Conservation (phyloP, 2,329 filamentous ascomycete species). For the Xylaria sp. region DNA sequence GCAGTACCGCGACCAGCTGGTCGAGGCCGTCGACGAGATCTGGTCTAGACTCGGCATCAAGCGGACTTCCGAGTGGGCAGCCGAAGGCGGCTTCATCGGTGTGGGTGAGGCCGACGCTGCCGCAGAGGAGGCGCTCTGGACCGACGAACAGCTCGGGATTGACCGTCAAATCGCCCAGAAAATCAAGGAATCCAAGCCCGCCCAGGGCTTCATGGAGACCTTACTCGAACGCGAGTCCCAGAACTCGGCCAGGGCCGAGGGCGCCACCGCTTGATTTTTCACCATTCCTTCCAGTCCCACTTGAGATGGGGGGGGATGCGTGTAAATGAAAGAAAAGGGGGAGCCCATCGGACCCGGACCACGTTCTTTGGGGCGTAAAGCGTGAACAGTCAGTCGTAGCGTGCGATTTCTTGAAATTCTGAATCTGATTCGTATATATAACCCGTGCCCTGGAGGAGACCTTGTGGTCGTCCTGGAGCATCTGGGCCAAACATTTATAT, state of each 20-base stretch:
- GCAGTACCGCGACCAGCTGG: constrained; percentile 82
- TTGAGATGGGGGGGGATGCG: constrained; percentile 10
- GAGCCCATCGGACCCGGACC: constrained; percentile 38
- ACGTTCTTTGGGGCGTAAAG: constrained; percentile 41
- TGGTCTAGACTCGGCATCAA: constrained; percentile 90
- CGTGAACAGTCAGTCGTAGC: constrained; percentile 18
- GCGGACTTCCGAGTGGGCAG: constrained; percentile 89
- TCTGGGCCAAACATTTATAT: constrained; percentile 13
- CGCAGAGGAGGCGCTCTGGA: constrained; percentile 81
- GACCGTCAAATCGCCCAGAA: constrained; percentile 63
- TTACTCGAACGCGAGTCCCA: constrained; percentile 58
- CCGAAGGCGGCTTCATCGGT: constrained; percentile 89
- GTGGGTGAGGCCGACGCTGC: constrained; percentile 73
- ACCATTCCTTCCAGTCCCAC: constrained; percentile 6
- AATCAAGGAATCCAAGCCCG: constrained; percentile 52
- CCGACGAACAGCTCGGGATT: constrained; percentile 82
- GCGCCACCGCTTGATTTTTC: constrained; percentile 37
- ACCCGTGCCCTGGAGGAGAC: constrained; percentile 10
- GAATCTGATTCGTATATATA: constrained; percentile 30
- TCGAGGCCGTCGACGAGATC: constrained; percentile 81
- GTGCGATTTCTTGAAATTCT: constrained; percentile 20
- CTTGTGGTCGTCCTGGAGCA: constrained; percentile 1
- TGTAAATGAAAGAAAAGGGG: constrained; percentile 22
- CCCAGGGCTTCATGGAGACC: constrained; percentile 55
- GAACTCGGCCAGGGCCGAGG: constrained; percentile 33